Base-by-base conservation (phyloP, 768 basidiomycete genomes). In the Boletus huronensis region DNA sequence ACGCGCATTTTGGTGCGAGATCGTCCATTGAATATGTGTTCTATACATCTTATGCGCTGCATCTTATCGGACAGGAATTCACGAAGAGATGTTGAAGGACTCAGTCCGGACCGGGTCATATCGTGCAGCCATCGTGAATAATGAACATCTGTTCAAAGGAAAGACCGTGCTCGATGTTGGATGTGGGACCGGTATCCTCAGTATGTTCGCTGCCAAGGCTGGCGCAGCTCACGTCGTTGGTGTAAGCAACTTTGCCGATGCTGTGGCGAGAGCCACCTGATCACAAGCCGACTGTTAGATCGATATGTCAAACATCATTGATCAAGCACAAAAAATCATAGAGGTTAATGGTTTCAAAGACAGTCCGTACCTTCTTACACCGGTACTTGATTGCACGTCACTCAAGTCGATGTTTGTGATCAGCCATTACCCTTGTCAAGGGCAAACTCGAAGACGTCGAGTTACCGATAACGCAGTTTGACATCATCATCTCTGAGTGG, bases 271-370 rank as follows among this genome's bases (percentile, higher is more conserved):
- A 36, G 21, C 41, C 6, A 44, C n/a, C 54, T 67, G 48, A 59
- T 62, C 48, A 52, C 62, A 23, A 45, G 42, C 47, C 41, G 6
- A 48, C 44, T 55, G 42, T 43, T 45, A 95, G 92, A 95, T 99
- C 73, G 97, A 99, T 77, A 99, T 99, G 97, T 97, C 94, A 54
- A 99, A 99, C 76, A 99, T 99, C 75, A 91, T 98, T 72, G 97
- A 98, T 77, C 96, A 98, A 76, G 97, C 97, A 3, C 84, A 88
- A 77, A 96, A 93, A 74, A 99, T 99, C 59, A 85, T 98, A 61
- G 88, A 93, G 63, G 90, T 91, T 16, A 99, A 99, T 63, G 95
- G 95, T 46, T 98, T 98, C 80, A 85, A 87, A 75, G 88, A 97
- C 69, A 88, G 95, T 98, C 58, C 61, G 92, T 77, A 19, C 39